Base-by-base conservation (phyloP, 1,284 basidiomycete genomes). In the Microbotryum silenes-acaulis region DNA sequence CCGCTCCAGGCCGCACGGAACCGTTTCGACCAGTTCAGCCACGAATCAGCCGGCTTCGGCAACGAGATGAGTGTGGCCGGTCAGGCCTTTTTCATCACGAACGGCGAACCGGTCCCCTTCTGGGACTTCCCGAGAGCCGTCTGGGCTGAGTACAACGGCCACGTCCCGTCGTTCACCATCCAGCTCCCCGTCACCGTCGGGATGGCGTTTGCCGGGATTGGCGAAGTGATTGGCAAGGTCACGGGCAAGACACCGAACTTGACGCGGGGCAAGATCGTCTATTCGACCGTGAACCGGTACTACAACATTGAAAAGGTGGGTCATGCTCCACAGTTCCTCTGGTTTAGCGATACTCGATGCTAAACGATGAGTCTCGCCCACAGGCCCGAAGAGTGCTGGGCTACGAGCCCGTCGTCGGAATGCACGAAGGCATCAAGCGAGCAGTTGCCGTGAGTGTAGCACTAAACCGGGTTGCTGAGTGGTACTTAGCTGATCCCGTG, bases 51-150 rank as follows among this genome's bases (percentile, higher is more conserved):
- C 44, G 61, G 68, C 60, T 70, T 69, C 10, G 65, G 66, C 6
- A 50, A 73, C 21, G 45, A 63, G 64, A 29, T 70, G 60, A 52
- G 63, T 49, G 53, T 73, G 61, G 92, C 91, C 4, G 96, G 96
- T 0, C 88, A 97, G 75, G 89, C 81, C 1, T 99, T 96, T 80
- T 96, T 94, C 80, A 91, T 99, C 77, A 96, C 93, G 64, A 97
- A 97, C 74, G 92, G 93, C 66, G 93, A 97, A 75, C 94, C 93
- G 1, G 81, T 88, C 61, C 89, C 89, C 73, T 97, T 97, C 79
- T 98, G 94, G 94, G 93, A 97, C 78, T 87, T 96, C 74, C 82
- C 87, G 27, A 83, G 91, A 10, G 78, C 83, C 3, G 78, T 97
- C n/a, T 98, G 91, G 91, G 80, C 82, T 51, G 82, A 83, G 55